These are phyloP conservation scores for Penicillium sp. DNA, from an alignment of 2,329 filamentous ascomycete genomes.

Conservation along the genomic window DNA sequence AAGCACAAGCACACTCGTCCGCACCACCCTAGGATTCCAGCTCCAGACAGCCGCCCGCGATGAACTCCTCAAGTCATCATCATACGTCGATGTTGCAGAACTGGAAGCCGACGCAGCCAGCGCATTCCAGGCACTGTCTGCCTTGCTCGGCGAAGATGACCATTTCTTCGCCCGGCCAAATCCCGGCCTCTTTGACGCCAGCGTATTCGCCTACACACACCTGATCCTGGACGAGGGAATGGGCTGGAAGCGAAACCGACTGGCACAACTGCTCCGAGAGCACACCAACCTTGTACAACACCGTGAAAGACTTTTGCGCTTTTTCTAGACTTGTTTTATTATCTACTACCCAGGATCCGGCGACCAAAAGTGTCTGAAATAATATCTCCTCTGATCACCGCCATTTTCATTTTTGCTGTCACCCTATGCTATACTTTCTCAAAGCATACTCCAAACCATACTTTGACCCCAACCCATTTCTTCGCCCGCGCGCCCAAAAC, in stretches of 20 bases:
- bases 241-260: conserved; percentile 63
- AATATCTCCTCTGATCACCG: conserved; percentile 4
- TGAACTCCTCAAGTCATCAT: conserved; percentile 67
- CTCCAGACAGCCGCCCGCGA: conserved; percentile 71
- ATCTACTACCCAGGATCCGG: conserved; percentile 6
- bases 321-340: conserved; percentile 42
- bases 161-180: conserved; percentile 62
- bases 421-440: conserved; percentile 26
- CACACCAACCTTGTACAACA: conserved; percentile 67
- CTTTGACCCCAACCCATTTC: conserved; percentile 62
- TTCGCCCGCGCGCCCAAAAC: conserved; percentile 60
- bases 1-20: conserved; percentile 63
- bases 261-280: conserved; percentile 58
- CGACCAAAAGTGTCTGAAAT: conserved; percentile 4
- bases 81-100: conserved; percentile 56
- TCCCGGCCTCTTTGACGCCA: conserved; percentile 81
- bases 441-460: conserved; percentile 57
- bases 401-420: not conserved
- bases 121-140: conserved; percentile 64
- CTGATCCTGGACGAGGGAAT: conserved; percentile 68
- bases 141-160: conserved; percentile 56
- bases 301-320: conserved; percentile 59
- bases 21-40: conserved; percentile 62
- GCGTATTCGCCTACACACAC: conserved; percentile 86
- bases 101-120: conserved; percentile 62